Evolutionary conservation across 306 rosid species (phyloP).

Genomic region (Vigna hirtella): DNA sequence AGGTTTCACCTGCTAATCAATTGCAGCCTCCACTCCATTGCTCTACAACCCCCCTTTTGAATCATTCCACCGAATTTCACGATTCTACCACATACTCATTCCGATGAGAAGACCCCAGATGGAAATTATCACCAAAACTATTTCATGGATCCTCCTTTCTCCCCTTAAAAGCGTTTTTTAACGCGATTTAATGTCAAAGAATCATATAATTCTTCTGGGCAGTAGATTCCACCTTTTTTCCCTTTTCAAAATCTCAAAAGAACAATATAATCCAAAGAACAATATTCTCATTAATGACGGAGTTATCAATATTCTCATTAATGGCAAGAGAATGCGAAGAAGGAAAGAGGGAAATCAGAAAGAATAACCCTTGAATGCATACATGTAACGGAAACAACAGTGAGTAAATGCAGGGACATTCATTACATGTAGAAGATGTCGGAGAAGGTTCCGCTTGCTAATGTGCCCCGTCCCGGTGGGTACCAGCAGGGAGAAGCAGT

Average conservation of each 20-base stretch:
- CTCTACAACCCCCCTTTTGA: slow-evolving; percentile 27
- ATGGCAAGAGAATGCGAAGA: slow-evolving; percentile 35
- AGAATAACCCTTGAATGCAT: slow-evolving; percentile 32
- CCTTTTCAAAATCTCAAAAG: background rate
- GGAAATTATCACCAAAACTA: slow-evolving; percentile 31
- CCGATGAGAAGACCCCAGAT: slow-evolving; percentile 36
- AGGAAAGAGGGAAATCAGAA: slow-evolving; percentile 41
- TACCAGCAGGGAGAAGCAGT: no score
- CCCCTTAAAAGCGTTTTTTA: slow-evolving; percentile 35
- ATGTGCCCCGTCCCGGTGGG: no score
- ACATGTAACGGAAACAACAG: slow-evolving; percentile 59
- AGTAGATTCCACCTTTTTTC: slow-evolving; percentile 6
- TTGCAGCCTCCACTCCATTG: slow-evolving; percentile 33
- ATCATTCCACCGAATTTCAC: slow-evolving; percentile 47
- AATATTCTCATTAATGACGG: background rate
- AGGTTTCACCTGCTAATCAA: slow-evolving; percentile 33
- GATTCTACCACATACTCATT: slow-evolving; percentile 22
- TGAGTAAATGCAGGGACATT: slow-evolving; percentile 47
- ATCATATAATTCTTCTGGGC: slow-evolving; percentile 40
- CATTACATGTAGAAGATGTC: background rate
- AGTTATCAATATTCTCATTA: slow-evolving; percentile 25
- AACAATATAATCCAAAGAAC: slow-evolving; percentile 31
- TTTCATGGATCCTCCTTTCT: slow-evolving; percentile 42
- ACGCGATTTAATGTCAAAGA: slow-evolving; percentile 43
- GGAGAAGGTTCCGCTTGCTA: no score